phyloP scores from a whole-genome alignment of 805 yeast species.

The Kluyveromyces aestuarii region DNA sequence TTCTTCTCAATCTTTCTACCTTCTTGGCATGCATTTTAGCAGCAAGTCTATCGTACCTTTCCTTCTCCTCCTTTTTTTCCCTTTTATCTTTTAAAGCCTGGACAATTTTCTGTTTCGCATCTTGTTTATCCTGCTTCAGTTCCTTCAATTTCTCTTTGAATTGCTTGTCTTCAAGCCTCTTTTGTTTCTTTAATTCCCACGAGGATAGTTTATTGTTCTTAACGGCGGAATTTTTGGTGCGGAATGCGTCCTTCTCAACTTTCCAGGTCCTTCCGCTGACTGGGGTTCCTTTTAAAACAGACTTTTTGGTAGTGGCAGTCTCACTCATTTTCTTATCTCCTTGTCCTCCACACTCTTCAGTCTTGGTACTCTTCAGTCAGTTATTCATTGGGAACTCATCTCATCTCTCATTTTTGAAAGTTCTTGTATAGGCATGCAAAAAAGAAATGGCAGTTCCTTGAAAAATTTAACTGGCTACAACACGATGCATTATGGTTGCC shows the following conservation, averaged over 20 bases:
- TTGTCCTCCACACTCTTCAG: not conserved
- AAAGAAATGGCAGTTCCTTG: constrained; percentile 4
- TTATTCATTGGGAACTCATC: constrained; percentile 5
- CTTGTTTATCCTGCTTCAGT: constrained; percentile 70
- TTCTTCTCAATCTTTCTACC: constrained; percentile 80
- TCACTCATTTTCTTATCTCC: not conserved
- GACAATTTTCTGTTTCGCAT: constrained; percentile 43
- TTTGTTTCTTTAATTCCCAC: constrained; percentile 61
- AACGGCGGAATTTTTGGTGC: constrained; percentile 54
- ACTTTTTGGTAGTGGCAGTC: not conserved
- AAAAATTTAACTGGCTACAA: constrained; percentile 4
- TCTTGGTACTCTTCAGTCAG: not conserved
- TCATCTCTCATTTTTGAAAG: constrained; percentile 7
- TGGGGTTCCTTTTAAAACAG: constrained; percentile 34
- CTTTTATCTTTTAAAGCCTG: constrained; percentile 61
- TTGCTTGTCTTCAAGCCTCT: constrained; percentile 55
- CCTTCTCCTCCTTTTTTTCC: constrained; percentile 78
- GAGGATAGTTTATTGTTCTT: constrained; percentile 35
- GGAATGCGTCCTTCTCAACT: constrained; percentile 54
- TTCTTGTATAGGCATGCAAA: constrained; percentile 3
- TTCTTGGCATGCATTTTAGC: constrained; percentile 85
- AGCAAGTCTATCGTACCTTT: constrained; percentile 75
- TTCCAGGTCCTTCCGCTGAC: constrained; percentile 73
- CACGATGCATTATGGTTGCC: constrained; percentile 1
- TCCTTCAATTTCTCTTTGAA: constrained; percentile 61